Conservation (phyloP, 495 filamentous ascomycete genomes). For the Talaromyces liani region DNA sequence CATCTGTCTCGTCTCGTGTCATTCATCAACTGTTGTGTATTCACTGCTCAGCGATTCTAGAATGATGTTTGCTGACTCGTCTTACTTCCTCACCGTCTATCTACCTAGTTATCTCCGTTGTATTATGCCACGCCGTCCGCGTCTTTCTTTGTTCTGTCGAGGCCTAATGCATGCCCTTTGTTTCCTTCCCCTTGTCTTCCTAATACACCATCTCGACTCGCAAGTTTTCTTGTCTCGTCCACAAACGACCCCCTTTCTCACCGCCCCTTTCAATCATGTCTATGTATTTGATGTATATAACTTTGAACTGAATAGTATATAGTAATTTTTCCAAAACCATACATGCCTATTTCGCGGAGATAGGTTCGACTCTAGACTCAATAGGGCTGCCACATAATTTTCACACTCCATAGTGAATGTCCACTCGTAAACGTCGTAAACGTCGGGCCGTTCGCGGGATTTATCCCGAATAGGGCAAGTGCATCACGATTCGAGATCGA, state of each 20-base stretch:
- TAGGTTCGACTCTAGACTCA: background rate
- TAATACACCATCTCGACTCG: background rate
- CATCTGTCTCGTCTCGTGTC: background rate
- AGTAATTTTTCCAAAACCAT: background rate
- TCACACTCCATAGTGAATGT: too few species aligned
- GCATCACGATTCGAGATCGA: too few species aligned
- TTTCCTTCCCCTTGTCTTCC: background rate
- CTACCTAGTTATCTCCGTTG: background rate
- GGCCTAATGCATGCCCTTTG: background rate
- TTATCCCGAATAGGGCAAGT: too few species aligned
- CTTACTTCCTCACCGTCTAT: background rate
- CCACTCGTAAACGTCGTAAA: too few species aligned
- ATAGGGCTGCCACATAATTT: background rate
- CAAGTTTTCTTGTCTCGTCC: background rate
- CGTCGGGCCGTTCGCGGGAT: too few species aligned
- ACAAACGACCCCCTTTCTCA: background rate
- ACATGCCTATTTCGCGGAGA: too few species aligned
- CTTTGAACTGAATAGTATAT: background rate
- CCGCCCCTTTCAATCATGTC: background rate
- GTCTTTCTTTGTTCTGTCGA: background rate
- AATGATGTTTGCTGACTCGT: background rate
- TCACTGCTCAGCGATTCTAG: conserved; percentile 6
- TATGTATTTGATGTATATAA: background rate
- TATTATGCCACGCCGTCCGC: background rate
- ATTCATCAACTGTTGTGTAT: background rate